Evolutionary conservation across 345 rosid species (phyloP).

Genomic region (Populus nigra): DNA sequence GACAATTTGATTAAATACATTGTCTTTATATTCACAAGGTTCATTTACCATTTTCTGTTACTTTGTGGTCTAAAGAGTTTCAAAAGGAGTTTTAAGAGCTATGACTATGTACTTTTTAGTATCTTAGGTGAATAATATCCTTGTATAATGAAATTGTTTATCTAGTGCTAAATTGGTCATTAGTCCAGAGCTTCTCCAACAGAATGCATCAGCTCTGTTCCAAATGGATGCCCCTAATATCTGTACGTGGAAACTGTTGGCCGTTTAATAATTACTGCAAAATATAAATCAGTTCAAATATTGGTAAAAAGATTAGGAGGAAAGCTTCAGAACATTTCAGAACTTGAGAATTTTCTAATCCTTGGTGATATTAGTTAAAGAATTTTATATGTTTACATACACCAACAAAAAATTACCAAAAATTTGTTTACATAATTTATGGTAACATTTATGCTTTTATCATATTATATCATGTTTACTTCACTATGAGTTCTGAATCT

Average conservation of each 20-base stretch:
- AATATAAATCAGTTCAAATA: background rate
- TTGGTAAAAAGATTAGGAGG: background rate
- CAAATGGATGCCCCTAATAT: background rate
- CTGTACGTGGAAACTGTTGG: background rate
- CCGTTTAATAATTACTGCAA: background rate
- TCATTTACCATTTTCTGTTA: background rate
- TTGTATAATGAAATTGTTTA: background rate
- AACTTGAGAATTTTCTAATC: background rate
- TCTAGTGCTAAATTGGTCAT: background rate
- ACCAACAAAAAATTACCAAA: background rate
- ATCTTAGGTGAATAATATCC: no score
- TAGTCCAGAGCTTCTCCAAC: background rate
- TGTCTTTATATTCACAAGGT: slow-evolving; percentile 1
- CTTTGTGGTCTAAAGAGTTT: background rate
- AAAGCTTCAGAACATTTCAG: background rate
- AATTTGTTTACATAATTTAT: background rate
- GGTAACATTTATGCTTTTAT: background rate
- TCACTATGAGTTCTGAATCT: background rate
- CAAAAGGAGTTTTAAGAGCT: background rate
- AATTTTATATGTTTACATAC: background rate
- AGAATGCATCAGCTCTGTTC: background rate
- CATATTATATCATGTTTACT: background rate
- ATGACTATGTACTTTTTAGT: background rate
- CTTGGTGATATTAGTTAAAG: background rate
- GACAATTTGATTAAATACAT: background rate